Evolutionary conservation across 208 protist species (phyloP).

Genomic region (Strigomonas galati): DNA sequence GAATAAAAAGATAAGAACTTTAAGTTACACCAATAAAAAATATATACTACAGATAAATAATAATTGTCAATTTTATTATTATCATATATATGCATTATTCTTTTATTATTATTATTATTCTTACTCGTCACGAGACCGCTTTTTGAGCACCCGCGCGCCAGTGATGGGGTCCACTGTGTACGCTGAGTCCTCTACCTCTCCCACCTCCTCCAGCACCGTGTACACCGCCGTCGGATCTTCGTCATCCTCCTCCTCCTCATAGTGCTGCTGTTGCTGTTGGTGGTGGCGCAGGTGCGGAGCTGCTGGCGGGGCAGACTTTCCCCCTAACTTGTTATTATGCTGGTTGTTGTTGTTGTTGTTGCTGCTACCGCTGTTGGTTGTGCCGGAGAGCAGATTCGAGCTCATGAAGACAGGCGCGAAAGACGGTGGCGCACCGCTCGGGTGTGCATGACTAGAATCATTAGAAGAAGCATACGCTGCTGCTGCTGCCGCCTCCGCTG

Average conservation of each 20-base stretch:
- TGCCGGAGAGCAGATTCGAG: slow-evolving; percentile 38
- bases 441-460: too few species aligned
- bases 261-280: background rate
- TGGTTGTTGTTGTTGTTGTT: slow-evolving; percentile 18
- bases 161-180: slow-evolving; percentile 10
- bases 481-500: slow-evolving; percentile 1
- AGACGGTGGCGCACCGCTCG: background rate
- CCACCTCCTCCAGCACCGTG: background rate
- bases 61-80: too few species aligned
- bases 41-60: too few species aligned
- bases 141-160: slow-evolving; percentile 5
- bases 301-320: background rate
- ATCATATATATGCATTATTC: background rate
- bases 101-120: slow-evolving; percentile 5
- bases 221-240: background rate
- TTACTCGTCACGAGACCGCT: background rate
- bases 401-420: slow-evolving; percentile 68
- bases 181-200: background rate
- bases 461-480: too few species aligned
- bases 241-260: background rate
- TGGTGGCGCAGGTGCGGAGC: background rate
- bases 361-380: slow-evolving; percentile 6
- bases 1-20: background rate
- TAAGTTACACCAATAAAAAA: too few species aligned
- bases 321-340: background rate